Base-by-base conservation (phyloP, 2,329 filamentous ascomycete genomes). In the Trichophyton mentagrophytes region DNA sequence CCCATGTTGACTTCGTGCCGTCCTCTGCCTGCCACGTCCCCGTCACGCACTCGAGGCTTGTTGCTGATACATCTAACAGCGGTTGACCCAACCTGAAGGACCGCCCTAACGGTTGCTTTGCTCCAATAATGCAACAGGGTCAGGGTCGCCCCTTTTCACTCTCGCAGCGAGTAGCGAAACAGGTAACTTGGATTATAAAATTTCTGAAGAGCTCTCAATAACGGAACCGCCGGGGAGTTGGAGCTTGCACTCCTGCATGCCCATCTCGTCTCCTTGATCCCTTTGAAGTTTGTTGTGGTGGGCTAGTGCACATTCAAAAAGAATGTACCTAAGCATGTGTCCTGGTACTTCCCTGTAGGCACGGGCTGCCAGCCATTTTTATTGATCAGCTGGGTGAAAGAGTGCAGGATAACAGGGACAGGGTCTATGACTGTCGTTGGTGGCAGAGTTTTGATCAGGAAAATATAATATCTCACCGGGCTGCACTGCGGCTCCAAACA, bases 401-500 rank as follows among this genome's bases (percentile, higher is more conserved):
- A n/a, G 27, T 53, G 49, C 49, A 53, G 49, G 8, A 11, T 22
- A 25, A 55, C 51, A 55, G n/a, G 27, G 46, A 3, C n/a, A 36
- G 51, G 27, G 30, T 17, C 13, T 13, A 9, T 30, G 15, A 11
- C 27, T 55, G 27, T 38, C 27, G 9, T 36, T 36, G 51, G 51
- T 33, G 30, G 51, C 9, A 25, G 9, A 25, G 22, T 27, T 25
- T 3, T 3, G 33, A 38, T 13, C 13, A 53, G n/a, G 17, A 36
- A 36, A 55, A 36, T n/a, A 22, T 33, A 33, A 51, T 36, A 55
- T 36, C 27, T 13, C 27, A 27, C 51, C 20, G 51, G 5, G 30
- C 51, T 33, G 47, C 47, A 53, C 47, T 53, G 51, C 51, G 51
- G 51, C 51, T 55, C 51, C 51, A 36, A 55, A 55, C 27, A 55